Evolutionary conservation across 257 asterid genomes (phyloP), one percentile per base, ranked within the genome.

Genomic region (Paraleonurus japonicus): DNA sequence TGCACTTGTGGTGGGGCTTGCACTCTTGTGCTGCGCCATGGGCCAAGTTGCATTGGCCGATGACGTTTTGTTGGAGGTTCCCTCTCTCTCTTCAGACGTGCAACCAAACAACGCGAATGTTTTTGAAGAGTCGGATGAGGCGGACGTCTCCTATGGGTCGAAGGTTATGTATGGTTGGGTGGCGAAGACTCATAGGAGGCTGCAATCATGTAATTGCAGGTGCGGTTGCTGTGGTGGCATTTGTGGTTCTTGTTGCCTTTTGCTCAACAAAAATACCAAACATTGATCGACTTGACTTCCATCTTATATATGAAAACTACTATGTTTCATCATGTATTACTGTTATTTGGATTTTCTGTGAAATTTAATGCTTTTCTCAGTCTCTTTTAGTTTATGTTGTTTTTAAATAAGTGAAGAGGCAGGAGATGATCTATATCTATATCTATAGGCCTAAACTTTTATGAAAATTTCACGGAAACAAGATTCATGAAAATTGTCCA

Each of bases 181-280:
- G n/a, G 76, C 76, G 7, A 55, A 70, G 68, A 76, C 47, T 15
- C 73, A 76, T 4, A 2, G 76, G 58, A 63, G 76, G 76, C 72
- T 76, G 54, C 80, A 76, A 4, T 17, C 37, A 2, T 71, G 76
- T 17, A 9, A 0, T 0, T 76, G 80, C 4, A 4, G 2, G 28
- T 77, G 78, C 3, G 81, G 78, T 16, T 77, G 81, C 5, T 77
- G 81, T 19, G 81, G 81, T 8, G 35, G 77, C 9, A 47, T 33
- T 2, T 77, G 81, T 17, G 4, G 2, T 2, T 28, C 58, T 1
- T 77, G 81, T 10, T 77, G 81, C 64, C 5, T 4, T 13, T 9
- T 54, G 9, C 74, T 58, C 47, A 3, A 70, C 30, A 61, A 33
- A 10, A 58, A 70, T 16, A 28, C 2, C 15, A 41, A 53, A n/a